Evolutionary conservation across 2,329 filamentous ascomycete species (phyloP).

Genomic region (Cyanodermella asteris): DNA sequence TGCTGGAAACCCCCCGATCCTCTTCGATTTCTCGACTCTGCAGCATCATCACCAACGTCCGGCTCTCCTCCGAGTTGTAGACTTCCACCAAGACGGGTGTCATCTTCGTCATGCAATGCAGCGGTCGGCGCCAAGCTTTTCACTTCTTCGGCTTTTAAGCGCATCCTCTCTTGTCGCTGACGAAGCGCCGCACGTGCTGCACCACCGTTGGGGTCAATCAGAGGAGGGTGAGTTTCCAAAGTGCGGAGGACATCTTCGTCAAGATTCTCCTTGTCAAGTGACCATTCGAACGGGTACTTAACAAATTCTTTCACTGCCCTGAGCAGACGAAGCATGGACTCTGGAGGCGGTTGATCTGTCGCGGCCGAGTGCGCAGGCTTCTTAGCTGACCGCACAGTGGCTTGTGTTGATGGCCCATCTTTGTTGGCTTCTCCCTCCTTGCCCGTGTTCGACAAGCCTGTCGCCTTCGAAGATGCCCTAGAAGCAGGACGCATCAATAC

Average conservation of each 20-base stretch:
- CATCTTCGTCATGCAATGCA: constrained; percentile 47
- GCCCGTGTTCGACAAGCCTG: no score
- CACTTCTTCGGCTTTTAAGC: constrained; percentile 29
- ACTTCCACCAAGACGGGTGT: constrained; percentile 63
- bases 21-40: no score
- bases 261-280: constrained; percentile 5
- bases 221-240: constrained; percentile 42
- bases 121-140: constrained; percentile 24
- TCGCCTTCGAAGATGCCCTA: no score
- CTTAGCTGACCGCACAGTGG: no score
- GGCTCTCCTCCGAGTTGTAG: constrained; percentile 81
- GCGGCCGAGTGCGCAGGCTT: no score
- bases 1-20: constrained; percentile 48
- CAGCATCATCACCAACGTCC: constrained; percentile 47
- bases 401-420: no score
- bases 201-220: constrained; percentile 68
- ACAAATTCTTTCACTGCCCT: constrained; percentile 1
- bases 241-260: constrained; percentile 29
- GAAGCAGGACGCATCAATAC: no score
- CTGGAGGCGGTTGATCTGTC: no score
- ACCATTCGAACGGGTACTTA: constrained; percentile 5
- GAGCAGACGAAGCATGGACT: no score
- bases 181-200: constrained; percentile 59
- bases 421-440: no score
- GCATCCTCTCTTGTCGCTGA: constrained; percentile 44